Evolutionary conservation across 495 filamentous ascomycete genomes (phyloP).

Genomic region (Neurospora sp.): DNA sequence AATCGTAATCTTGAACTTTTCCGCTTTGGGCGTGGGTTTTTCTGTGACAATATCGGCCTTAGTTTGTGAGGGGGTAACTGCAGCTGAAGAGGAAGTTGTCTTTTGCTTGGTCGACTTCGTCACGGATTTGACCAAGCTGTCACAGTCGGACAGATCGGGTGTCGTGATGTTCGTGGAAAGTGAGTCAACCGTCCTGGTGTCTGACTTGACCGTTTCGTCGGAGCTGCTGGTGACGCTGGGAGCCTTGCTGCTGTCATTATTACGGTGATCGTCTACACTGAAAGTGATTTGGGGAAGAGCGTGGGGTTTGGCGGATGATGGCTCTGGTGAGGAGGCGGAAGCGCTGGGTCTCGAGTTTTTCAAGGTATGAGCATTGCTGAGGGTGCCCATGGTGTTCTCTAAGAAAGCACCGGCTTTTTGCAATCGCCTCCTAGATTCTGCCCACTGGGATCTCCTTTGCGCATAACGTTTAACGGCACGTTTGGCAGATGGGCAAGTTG

Average conservation of each 20-base stretch:
- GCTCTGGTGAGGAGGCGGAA: background rate
- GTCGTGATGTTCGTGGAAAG: constrained; percentile 1
- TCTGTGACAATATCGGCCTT: background rate
- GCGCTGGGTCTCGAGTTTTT: background rate
- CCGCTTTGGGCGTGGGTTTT: background rate
- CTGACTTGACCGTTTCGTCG: constrained; percentile 2
- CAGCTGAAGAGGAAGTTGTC: background rate
- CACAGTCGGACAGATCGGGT: background rate
- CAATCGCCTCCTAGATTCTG: background rate
- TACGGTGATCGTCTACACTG: background rate
- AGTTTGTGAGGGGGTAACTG: background rate
- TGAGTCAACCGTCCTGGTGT: background rate
- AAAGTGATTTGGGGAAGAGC: background rate
- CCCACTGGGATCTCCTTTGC: background rate
- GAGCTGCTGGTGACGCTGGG: background rate
- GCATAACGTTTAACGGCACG: background rate
- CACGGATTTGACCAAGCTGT: background rate
- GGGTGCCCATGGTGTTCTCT: background rate
- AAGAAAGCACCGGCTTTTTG: background rate
- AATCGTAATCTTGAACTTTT: background rate
- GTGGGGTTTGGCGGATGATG: background rate
- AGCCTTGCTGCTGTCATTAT: background rate
- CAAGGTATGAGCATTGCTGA: background rate
- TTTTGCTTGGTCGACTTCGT: background rate
- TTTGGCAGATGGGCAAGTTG: background rate